Evolutionary conservation across 371 early-diverging fungal species (phyloP).

Genomic region (Rhizopus stolonifer): DNA sequence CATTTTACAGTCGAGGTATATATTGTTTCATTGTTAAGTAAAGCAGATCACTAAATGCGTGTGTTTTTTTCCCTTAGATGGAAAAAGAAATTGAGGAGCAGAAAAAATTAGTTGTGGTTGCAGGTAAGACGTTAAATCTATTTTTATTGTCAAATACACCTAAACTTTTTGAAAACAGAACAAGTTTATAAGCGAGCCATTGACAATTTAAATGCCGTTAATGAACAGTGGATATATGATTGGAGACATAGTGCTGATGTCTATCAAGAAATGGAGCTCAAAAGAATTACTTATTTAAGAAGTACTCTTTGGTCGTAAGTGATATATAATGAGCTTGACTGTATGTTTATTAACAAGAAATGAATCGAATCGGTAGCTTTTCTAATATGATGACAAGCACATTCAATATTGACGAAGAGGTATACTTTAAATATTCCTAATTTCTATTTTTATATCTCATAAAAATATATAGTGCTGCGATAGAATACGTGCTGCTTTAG

Average conservation of each 20-base stretch:
- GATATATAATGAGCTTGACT: not conserved
- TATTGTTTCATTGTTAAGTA: not conserved
- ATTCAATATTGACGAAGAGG: constrained; percentile 46
- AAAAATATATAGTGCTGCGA: constrained; percentile 32
- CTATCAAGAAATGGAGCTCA: constrained; percentile 47
- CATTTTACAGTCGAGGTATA: constrained; percentile 5
- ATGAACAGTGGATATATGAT: constrained; percentile 33
- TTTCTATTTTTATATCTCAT: constrained; percentile 3
- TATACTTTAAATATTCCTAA: constrained; percentile 6
- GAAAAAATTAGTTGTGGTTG: constrained; percentile 19
- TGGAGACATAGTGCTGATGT: constrained; percentile 34
- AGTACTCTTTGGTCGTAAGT: constrained; percentile 44
- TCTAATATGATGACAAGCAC: constrained; percentile 48
- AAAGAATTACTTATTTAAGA: constrained; percentile 38
- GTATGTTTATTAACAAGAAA: not conserved
- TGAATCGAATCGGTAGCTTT: constrained; percentile 29
- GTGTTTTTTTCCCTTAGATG: constrained; percentile 22
- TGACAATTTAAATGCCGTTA: constrained; percentile 30
- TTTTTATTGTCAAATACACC: not conserved
- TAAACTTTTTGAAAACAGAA: constrained; percentile 18
- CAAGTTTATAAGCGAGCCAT: constrained; percentile 41
- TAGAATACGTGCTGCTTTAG: constrained; percentile 41
- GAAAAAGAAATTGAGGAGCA: constrained; percentile 36
- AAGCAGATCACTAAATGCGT: not conserved
- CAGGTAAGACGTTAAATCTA: constrained; percentile 18